Percentiles rank a stretch among this genome's conserved stretches.
These are phyloP conservation scores for Gonium pectorale DNA, from an alignment of 139 green algal species.

Conservation along the genomic window DNA sequence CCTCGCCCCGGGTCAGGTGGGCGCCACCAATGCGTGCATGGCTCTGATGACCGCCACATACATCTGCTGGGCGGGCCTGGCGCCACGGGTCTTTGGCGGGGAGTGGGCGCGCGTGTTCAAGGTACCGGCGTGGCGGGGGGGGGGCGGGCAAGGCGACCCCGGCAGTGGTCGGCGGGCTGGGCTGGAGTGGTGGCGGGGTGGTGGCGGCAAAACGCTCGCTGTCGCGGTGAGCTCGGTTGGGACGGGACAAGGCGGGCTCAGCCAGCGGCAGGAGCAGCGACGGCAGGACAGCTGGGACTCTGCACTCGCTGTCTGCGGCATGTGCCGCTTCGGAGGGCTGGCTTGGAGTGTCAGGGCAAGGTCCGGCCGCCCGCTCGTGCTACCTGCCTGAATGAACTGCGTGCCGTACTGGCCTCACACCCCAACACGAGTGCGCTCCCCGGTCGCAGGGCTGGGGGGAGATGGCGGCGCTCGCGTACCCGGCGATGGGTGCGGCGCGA, in stretches of 20 bases:
- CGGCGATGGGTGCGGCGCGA: conserved; percentile 24
- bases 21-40: conserved; percentile 43
- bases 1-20: neutral
- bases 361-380: neutral
- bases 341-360: neutral
- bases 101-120: conserved; percentile 6
- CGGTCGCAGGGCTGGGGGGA: conserved; percentile 35
- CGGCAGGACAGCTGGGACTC: neutral
- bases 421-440: too few species aligned
- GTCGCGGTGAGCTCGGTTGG: too few species aligned
- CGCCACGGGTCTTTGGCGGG: conserved; percentile 46
- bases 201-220: neutral
- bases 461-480: conserved; percentile 47
- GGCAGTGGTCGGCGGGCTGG: neutral
- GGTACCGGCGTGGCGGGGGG: neutral
- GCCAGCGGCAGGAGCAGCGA: neutral
- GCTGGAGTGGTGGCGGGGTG: neutral
- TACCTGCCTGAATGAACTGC: too few species aligned
- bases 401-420: too few species aligned
- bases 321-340: neutral
- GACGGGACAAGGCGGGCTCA: too few species aligned
- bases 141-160: neutral
- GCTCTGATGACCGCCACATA: conserved; percentile 44
- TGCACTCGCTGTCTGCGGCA: neutral
- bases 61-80: conserved; percentile 45